Base-by-base conservation (phyloP, 768 basidiomycete species). In the Pholiota microspora region DNA sequence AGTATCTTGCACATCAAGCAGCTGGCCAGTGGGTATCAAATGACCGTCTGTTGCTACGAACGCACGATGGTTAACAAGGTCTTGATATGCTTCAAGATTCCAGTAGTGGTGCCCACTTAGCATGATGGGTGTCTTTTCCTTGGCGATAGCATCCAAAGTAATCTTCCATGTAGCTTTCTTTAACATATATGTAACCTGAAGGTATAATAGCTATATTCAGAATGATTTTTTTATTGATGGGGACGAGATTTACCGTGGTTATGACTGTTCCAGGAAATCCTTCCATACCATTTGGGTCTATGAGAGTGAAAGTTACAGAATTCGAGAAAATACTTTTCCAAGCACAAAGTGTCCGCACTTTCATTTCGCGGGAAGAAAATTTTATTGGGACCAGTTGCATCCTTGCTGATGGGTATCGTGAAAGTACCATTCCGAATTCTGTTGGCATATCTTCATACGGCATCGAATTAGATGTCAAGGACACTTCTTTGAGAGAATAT, bases 251-350 rank as follows among this genome's bases (percentile, higher is more conserved):
- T 45, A 74, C 72, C 21, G 62, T 61, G 15, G 73, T 71, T 7
- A 64, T 49, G 1, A 74, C 75, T 23, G 69, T 70, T 8, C 78
- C 79, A 0, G 80, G 80, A 62, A 81, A 81, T 1, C 79, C 80
- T 63, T 79, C 65, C 21, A 59, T 67, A 16, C 77, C 78, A 56
- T 69, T 61, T 16, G 72, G 69, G 59, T 80, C 80, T 25, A 75
- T 31, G 23, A 78, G 62, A 7, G 59, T 63, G 63, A 77, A 80
- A 4, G 73, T 77, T 5, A 79, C 74, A 16, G 73, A 72, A 46
- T 67, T 69, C 2, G 65, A 40, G 6, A 69, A 66, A 46, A n/a
- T n/a, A 68, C 56, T 16, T 67, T 62, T 0, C n/a, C n/a, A n/a
- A n/a, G n/a, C n/a, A n/a, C n/a, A n/a, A n/a, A n/a, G n/a, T n/a